phyloP scores from a whole-genome alignment of 768 basidiomycete species.

The Kondoa subrosea region DNA sequence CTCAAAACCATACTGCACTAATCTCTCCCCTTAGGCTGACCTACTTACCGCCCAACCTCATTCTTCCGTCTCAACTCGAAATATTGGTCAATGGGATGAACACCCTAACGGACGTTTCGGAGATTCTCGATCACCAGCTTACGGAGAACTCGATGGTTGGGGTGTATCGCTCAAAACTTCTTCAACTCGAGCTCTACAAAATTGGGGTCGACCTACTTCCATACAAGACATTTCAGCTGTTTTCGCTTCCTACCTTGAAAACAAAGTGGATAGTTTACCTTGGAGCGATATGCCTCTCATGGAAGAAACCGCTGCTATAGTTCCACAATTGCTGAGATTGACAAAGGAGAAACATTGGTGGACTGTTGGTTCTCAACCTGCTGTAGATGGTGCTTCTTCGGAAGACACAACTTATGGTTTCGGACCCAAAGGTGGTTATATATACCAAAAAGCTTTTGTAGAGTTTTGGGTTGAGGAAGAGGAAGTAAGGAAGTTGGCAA shows the following conservation, averaged over 20 bases:
- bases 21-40: background rate
- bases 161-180: conserved; percentile 61
- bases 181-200: conserved; percentile 36
- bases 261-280: conserved; percentile 56
- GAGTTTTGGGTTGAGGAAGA: conserved; percentile 62
- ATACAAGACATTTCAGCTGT: conserved; percentile 55
- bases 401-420: conserved; percentile 71
- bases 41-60: conserved; percentile 7
- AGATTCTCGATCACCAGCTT: conserved; percentile 90
- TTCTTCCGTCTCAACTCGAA: background rate
- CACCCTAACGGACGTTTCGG: conserved; percentile 98
- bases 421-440: conserved; percentile 81
- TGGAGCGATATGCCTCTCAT: conserved; percentile 72
- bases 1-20: background rate
- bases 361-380: conserved; percentile 94
- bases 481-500: conserved; percentile 29
- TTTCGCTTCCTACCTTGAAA: conserved; percentile 60
- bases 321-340: conserved; percentile 56
- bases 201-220: conserved; percentile 61
- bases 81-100: conserved; percentile 37
- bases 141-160: conserved; percentile 93
- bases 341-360: conserved; percentile 63
- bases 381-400: conserved; percentile 61
- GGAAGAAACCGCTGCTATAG: conserved; percentile 62
- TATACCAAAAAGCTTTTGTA: conserved; percentile 94